Conservation (phyloP, 208 protist genomes). For the Trypanosoma theileri region DNA sequence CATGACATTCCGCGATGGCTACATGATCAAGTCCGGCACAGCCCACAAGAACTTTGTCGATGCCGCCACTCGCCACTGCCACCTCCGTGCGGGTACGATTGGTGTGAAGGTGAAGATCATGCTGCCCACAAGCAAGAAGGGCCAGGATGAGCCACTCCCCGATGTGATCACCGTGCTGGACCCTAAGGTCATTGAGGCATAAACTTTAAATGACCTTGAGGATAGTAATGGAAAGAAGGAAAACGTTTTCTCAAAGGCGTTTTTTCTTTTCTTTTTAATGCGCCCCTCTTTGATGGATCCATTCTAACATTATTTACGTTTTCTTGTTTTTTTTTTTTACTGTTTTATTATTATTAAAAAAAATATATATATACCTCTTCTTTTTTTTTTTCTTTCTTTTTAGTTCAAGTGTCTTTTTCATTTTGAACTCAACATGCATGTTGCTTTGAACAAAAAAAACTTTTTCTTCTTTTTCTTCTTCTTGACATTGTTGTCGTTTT, state of each 20-base stretch:
- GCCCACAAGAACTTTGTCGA: constrained; percentile 95
- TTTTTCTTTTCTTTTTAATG: neutral
- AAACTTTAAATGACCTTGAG: constrained; percentile 14
- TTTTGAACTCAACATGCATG: too few species aligned
- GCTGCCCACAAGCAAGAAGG: constrained; percentile 86
- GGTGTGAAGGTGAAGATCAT: constrained; percentile 99
- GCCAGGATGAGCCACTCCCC: constrained; percentile 58
- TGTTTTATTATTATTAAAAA: constrained; percentile 23
- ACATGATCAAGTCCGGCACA: constrained; percentile 98
- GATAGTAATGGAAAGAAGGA: constrained; percentile 24
- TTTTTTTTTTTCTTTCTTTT: too few species aligned
- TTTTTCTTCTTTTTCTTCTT: too few species aligned
- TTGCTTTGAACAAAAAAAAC: too few species aligned
- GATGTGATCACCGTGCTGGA: constrained; percentile 84
- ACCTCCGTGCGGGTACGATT: constrained; percentile 97
- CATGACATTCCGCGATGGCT: constrained; percentile 99
- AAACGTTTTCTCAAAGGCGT: neutral
- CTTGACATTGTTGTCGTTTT: too few species aligned
- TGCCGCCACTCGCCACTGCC: constrained; percentile 95
- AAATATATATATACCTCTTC: too few species aligned
- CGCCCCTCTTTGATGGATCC: neutral
- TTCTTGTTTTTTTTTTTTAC: constrained; percentile 29
- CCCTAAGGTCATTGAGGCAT: constrained; percentile 31
- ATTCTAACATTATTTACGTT: constrained; percentile 1
- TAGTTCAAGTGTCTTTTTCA: too few species aligned